phyloP scores from a whole-genome alignment of 495 filamentous ascomycete genomes.

The Aspergillus cavernicola region DNA sequence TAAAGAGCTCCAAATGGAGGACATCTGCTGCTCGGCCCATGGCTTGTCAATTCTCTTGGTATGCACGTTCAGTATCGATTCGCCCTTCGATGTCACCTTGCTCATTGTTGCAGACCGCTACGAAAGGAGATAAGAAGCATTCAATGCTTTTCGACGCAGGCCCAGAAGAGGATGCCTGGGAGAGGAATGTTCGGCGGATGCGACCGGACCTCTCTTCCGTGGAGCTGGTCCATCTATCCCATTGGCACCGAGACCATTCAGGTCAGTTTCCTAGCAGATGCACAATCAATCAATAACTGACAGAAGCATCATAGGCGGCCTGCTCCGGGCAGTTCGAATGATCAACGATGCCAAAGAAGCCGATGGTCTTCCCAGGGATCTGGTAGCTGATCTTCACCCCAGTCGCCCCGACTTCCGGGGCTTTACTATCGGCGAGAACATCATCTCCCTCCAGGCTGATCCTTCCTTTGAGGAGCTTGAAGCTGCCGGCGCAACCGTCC shows the following conservation, averaged over 20 bases:
- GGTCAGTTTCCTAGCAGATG: conserved; percentile 22
- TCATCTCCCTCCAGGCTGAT: conserved; percentile 54
- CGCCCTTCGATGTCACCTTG: background rate
- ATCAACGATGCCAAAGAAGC: conserved; percentile 44
- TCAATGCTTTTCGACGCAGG: conserved; percentile 59
- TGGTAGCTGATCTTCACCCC: conserved; percentile 54
- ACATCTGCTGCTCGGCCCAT: conserved; percentile 59
- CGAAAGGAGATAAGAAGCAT: conserved; percentile 46
- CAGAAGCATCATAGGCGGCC: conserved; percentile 40
- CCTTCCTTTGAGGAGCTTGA: conserved; percentile 53
- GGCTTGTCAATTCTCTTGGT: conserved; percentile 56
- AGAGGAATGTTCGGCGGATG: conserved; percentile 50
- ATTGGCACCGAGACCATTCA: conserved; percentile 64
- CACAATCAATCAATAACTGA: background rate
- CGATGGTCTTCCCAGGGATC: conserved; percentile 20
- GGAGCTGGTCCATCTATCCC: conserved; percentile 70
- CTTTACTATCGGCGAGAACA: conserved; percentile 36
- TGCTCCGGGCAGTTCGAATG: conserved; percentile 42
- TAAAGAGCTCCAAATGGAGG: conserved; percentile 50
- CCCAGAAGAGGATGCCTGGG: conserved; percentile 54
- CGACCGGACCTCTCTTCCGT: conserved; percentile 57
- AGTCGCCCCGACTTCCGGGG: conserved; percentile 53
- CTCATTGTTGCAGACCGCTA: conserved; percentile 43
- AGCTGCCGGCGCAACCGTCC: conserved; percentile 41
- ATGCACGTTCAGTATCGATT: conserved; percentile 10